Percentiles rank a stretch among this genome's conserved stretches.
Conservation (phyloP, 192 early-diverging fungal genomes). For the Podila minutissima region DNA sequence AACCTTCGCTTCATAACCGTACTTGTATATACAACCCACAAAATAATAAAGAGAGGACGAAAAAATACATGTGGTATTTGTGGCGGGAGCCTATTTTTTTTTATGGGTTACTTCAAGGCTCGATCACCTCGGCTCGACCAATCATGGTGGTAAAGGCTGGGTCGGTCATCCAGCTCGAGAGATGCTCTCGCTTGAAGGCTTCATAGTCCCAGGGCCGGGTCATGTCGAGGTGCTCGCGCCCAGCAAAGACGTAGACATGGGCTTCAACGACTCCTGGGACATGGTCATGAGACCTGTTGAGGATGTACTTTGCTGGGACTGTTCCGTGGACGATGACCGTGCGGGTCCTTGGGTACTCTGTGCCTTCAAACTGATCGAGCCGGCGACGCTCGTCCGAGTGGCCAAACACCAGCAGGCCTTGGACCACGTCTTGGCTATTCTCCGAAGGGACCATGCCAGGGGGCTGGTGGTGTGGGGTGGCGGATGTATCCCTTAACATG, state of each 20-base stretch:
- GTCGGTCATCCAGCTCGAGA: slow-evolving; percentile 12
- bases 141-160: slow-evolving; percentile 22
- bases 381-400: slow-evolving; percentile 22
- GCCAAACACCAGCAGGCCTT: slow-evolving; percentile 28
- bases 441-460: slow-evolving; percentile 27
- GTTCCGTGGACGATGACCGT: not conserved
- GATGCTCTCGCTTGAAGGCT: slow-evolving; percentile 22
- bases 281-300: not conserved
- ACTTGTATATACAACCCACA: slow-evolving; percentile 1
- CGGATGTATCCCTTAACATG: slow-evolving; percentile 19
- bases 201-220: slow-evolving; percentile 25
- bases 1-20: too few species aligned
- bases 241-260: slow-evolving; percentile 19
- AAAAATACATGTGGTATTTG: not conserved
- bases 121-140: not conserved
- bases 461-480: slow-evolving; percentile 36
- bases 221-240: slow-evolving; percentile 20
- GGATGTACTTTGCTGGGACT: slow-evolving; percentile 12
- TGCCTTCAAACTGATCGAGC: slow-evolving; percentile 30
- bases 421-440: slow-evolving; percentile 8
- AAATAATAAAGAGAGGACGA: too few species aligned
- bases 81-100: not conserved
- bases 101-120: too few species aligned
- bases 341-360: slow-evolving; percentile 21
- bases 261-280: slow-evolving; percentile 2